A percentile compares a stretch with the other conserved stretches of the same genome.
These are phyloP conservation scores for Apostasia shenzhenica DNA, from an alignment of 106 monocot species.

Conservation along the genomic window DNA sequence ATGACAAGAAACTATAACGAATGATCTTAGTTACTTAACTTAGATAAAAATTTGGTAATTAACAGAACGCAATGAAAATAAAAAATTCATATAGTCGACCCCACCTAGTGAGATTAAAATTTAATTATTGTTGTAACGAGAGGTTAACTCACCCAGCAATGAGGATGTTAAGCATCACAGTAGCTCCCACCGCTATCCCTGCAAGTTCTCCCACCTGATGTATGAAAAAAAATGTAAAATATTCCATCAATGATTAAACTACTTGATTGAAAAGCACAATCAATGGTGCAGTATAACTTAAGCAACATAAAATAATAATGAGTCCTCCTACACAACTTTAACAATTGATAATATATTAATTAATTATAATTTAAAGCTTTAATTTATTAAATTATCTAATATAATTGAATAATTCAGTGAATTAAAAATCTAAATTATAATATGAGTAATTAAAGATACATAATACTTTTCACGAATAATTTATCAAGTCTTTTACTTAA, in stretches of 20 bases:
- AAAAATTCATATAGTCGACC: too few relatives aligned
- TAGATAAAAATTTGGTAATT: too few relatives aligned
- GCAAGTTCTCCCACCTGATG: conserved; percentile 83
- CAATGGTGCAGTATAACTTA: not conserved
- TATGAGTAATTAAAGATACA: not conserved
- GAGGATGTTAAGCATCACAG: conserved; percentile 85
- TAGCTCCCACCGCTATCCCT: conserved; percentile 86
- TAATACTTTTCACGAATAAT: too few relatives aligned
- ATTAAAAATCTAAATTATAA: not conserved
- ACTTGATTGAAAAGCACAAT: not conserved
- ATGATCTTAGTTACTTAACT: too few relatives aligned
- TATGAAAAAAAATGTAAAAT: not conserved
- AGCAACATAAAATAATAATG: not conserved
- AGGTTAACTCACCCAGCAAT: conserved; percentile 52
- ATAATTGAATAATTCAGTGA: not conserved
- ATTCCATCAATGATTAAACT: too few relatives aligned
- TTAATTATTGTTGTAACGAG: too few relatives aligned
- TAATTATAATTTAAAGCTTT: not conserved
- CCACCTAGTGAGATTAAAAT: too few relatives aligned
- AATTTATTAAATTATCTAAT: not conserved
- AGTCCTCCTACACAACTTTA: too few relatives aligned
- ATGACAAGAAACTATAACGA: too few relatives aligned
- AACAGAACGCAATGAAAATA: too few relatives aligned
- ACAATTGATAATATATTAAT: too few relatives aligned
- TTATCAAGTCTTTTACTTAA: too few relatives aligned